A percentile compares a stretch with the other conserved stretches of the same genome.
Conservation (phyloP, 306 rosid species). For the Cucurbita moschata region DNA sequence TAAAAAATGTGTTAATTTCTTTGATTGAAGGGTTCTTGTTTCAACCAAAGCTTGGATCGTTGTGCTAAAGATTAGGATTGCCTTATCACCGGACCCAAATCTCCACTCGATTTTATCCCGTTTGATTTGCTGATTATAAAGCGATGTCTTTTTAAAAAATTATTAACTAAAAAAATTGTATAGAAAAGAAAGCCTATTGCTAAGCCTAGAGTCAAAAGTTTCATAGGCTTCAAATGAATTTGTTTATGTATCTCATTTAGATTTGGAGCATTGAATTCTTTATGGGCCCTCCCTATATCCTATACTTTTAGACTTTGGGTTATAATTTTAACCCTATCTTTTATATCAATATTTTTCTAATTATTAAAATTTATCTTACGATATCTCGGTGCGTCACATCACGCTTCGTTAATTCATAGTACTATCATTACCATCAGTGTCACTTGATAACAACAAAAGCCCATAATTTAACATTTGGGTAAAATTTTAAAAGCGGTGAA, state of each 20-base stretch:
- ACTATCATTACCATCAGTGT: neutral
- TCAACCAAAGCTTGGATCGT: too few relatives aligned
- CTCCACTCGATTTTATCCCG: neutral
- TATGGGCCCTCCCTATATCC: neutral
- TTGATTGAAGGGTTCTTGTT: too few relatives aligned
- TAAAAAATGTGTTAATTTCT: too few relatives aligned
- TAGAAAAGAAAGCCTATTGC: neutral
- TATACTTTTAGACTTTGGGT: neutral
- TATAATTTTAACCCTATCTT: neutral
- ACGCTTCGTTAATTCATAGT: neutral
- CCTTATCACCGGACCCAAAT: too few relatives aligned
- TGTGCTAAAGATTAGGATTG: too few relatives aligned
- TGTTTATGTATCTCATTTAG: neutral
- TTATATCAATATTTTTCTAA: neutral
- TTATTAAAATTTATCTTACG: neutral
- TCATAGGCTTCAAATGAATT: neutral
- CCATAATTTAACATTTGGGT: neutral
- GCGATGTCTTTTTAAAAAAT: neutral
- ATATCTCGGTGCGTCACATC: neutral
- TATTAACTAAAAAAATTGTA: neutral
- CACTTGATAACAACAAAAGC: neutral
- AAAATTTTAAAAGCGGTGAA: neutral
- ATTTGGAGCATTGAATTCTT: neutral
- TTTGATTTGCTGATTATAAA: slow-evolving; percentile 5
- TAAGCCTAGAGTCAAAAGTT: slow-evolving; percentile 5